Evolutionary conservation across 2,329 filamentous ascomycete genomes (phyloP).

Genomic region (Apiospora kogelbergensis): DNA sequence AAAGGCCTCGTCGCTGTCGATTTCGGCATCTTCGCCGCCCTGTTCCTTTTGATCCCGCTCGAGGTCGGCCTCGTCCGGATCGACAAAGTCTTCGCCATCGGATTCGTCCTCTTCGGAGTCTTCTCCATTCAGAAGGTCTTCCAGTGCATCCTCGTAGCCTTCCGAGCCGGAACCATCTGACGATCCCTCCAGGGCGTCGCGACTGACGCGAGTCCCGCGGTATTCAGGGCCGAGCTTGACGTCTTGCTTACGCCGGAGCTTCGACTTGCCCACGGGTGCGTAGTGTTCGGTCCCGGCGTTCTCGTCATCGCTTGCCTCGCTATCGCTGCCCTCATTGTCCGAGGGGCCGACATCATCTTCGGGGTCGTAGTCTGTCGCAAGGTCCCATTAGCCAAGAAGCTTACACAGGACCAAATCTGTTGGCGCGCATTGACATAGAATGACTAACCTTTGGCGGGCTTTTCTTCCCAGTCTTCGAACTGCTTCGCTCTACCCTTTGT

Average conservation of each 20-base stretch:
- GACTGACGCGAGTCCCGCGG: conserved; percentile 71
- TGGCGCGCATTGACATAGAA: not conserved
- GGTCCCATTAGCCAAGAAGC: not conserved
- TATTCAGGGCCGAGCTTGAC: conserved; percentile 76
- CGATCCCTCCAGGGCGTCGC: conserved; percentile 55
- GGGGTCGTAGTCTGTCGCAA: conserved; percentile 71
- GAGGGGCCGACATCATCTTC: conserved; percentile 57
- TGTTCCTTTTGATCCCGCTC: conserved; percentile 44
- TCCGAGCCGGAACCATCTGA: conserved; percentile 35
- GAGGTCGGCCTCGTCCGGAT: conserved; percentile 56
- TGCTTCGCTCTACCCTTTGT: conserved; percentile 56
- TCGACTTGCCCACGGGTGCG: conserved; percentile 64
- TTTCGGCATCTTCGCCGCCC: conserved; percentile 57
- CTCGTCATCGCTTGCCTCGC: conserved; percentile 50
- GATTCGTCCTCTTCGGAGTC: conserved; percentile 39
- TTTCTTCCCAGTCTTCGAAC: conserved; percentile 62
- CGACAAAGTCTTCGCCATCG: conserved; percentile 50
- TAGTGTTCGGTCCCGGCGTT: conserved; percentile 65
- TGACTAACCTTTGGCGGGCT: conserved; percentile 57
- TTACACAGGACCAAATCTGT: not conserved
- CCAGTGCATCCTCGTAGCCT: conserved; percentile 42
- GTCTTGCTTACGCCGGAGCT: conserved; percentile 71
- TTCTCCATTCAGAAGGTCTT: conserved; percentile 49
- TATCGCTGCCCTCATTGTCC: conserved; percentile 55
- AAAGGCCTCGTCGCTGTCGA: conserved; percentile 69